Conservation (phyloP, 495 filamentous ascomycete genomes). For the Parathielavia appendiculata region DNA sequence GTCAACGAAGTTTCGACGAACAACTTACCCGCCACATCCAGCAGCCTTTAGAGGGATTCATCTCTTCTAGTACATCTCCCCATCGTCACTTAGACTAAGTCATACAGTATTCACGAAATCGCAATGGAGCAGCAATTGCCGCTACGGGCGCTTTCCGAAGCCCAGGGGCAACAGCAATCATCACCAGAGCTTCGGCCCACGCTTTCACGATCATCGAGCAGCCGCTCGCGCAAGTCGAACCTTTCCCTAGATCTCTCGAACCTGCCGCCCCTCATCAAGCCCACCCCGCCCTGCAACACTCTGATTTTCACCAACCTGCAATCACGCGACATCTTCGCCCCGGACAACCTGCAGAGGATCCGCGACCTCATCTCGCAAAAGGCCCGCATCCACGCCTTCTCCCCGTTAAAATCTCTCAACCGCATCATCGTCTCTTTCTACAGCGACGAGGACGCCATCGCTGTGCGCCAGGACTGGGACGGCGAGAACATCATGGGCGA, state of each 20-base stretch:
- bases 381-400: conserved; percentile 77
- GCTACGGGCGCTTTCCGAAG: neutral
- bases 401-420: conserved; percentile 85
- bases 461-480: conserved; percentile 66
- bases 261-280: conserved; percentile 71
- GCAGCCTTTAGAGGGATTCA: neutral
- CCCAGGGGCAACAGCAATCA: conserved; percentile 14
- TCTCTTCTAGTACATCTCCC: neutral
- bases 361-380: conserved; percentile 62
- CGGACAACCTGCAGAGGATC: conserved; percentile 69
- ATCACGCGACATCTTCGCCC: conserved; percentile 71
- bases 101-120: neutral
- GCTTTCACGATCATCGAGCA: conserved; percentile 31
- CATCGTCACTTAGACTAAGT: neutral
- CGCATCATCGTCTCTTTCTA: conserved; percentile 89
- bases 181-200: conserved; percentile 27
- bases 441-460: conserved; percentile 64
- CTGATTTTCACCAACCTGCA: conserved; percentile 88
- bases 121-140: conserved; percentile 14
- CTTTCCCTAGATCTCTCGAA: conserved; percentile 77
- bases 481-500: conserved; percentile 63
- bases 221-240: conserved; percentile 34
- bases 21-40: neutral
- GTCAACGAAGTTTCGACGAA: no score
- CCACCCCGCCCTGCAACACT: conserved; percentile 83